Conservation (phyloP, 352 stramenopile genomes). For the Phytophthora palmivora region DNA sequence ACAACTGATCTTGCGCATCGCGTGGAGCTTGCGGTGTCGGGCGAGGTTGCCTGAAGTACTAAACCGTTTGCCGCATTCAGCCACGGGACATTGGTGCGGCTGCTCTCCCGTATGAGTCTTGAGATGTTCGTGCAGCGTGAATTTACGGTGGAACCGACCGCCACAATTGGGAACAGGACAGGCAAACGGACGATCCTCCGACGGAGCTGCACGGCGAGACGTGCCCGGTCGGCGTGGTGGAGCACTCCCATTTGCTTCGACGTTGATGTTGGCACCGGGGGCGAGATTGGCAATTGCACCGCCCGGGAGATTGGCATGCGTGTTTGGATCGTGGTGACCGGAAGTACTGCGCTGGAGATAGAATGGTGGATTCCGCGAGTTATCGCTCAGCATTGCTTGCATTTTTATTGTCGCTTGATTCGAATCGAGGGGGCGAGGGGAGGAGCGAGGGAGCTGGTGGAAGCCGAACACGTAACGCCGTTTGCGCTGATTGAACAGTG, state of each 20-base stretch:
- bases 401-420: conserved; percentile 26
- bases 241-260: conserved; percentile 10
- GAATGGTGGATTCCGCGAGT: conserved; percentile 36
- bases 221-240: conserved; percentile 15
- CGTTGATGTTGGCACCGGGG: conserved; percentile 32
- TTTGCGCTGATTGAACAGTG: conserved; percentile 40
- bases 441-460: conserved; percentile 1
- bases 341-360: conserved; percentile 42
- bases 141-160: conserved; percentile 78
- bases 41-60: conserved; percentile 68
- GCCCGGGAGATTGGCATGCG: conserved; percentile 36
- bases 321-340: conserved; percentile 20
- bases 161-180: conserved; percentile 51
- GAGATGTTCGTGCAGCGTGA: conserved; percentile 80
- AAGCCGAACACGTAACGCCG: conserved; percentile 26
- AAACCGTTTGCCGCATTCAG: conserved; percentile 66
- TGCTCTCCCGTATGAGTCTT: conserved; percentile 89
- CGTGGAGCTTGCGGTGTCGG: conserved; percentile 58
- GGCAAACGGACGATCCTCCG: conserved; percentile 39
- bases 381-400: conserved; percentile 48
- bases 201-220: conserved; percentile 41
- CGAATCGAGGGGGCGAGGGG: neutral
- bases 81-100: conserved; percentile 67
- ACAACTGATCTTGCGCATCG: conserved; percentile 52
- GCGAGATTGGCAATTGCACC: conserved; percentile 40